Evolutionary conservation across 306 rosid species (phyloP).

Genomic region (Prunus mume): DNA sequence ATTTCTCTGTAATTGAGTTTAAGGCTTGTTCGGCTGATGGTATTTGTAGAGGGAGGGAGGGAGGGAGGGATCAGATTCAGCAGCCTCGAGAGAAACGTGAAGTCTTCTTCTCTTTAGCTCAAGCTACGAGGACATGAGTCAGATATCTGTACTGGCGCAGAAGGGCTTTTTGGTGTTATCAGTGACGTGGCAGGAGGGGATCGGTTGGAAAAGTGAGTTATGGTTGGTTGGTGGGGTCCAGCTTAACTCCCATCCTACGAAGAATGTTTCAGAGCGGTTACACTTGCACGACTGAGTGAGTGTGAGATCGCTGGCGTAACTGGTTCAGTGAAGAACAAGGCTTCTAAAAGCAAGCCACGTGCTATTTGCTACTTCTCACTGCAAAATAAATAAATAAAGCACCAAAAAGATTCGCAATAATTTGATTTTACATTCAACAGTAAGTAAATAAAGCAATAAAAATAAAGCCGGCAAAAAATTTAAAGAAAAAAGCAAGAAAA

Average conservation of each 20-base stretch:
- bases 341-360: not conserved
- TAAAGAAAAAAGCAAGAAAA: not conserved
- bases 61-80: not conserved
- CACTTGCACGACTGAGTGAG: not conserved
- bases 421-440: not conserved
- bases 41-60: not conserved
- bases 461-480: not conserved
- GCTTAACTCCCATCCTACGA: not conserved
- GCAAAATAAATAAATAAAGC: not conserved
- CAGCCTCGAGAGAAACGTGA: not conserved
- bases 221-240: not conserved
- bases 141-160: not conserved
- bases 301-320: not conserved
- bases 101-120: not conserved
- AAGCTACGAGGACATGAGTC: not conserved
- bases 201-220: not conserved
- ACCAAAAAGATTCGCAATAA: not conserved
- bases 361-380: not conserved
- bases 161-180: not conserved
- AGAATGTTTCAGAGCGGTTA: not conserved
- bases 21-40: not conserved
- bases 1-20: not conserved
- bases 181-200: not conserved
- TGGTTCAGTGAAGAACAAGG: not conserved
- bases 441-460: not conserved